phyloP scores from a whole-genome alignment of 129 eudicot genomes.

The Flaveria brownii region DNA sequence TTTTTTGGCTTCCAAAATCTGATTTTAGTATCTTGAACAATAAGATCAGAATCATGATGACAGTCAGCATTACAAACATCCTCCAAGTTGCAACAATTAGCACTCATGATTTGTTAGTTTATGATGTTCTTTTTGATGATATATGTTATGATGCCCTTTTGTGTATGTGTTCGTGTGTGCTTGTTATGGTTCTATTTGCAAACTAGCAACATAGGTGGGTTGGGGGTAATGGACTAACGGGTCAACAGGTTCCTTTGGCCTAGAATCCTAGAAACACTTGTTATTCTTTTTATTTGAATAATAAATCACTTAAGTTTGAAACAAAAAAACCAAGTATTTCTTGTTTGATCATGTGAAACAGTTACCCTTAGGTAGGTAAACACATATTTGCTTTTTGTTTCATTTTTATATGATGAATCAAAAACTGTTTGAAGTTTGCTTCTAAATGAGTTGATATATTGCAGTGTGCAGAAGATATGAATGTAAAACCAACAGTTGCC shows the following conservation, averaged over 20 bases:
- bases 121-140: not conserved
- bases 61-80: not conserved
- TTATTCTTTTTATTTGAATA: not conserved
- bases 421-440: not conserved
- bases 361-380: too few species aligned
- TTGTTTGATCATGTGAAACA: not conserved
- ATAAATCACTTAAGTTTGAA: not conserved
- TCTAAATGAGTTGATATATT: conserved; percentile 12
- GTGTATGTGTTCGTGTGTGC: not conserved
- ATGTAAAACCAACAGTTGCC: conserved; percentile 83
- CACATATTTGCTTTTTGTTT: too few species aligned
- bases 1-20: not conserved
- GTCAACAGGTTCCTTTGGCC: not conserved
- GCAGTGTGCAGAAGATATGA: conserved; percentile 52
- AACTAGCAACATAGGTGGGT: not conserved
- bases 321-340: not conserved
- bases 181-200: not conserved
- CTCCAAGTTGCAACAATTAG: not conserved
- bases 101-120: not conserved
- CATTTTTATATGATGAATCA: too few species aligned
- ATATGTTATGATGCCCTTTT: not conserved
- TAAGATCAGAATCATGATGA: not conserved
- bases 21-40: not conserved
- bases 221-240: not conserved
- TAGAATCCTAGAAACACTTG: not conserved